These are phyloP conservation scores for Aspergillus neoniger DNA, from an alignment of 2,329 filamentous ascomycete species.

Conservation along the genomic window DNA sequence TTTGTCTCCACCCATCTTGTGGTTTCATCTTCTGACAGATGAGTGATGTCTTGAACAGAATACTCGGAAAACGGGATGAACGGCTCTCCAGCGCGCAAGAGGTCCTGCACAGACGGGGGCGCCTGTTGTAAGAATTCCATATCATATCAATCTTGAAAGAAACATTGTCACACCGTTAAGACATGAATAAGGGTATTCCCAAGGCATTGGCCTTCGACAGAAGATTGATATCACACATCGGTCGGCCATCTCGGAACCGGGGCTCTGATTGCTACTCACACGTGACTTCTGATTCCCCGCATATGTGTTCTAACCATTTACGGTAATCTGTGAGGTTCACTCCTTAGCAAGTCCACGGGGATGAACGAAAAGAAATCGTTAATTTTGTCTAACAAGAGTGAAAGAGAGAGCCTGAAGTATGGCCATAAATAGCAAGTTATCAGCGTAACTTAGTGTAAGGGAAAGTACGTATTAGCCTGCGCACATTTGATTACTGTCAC, in stretches of 20 bases:
- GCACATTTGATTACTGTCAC: neutral
- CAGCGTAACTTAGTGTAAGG: neutral
- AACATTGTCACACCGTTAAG: neutral
- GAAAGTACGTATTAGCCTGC: neutral
- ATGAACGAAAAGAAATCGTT: neutral
- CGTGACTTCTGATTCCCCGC: slow-evolving; percentile 7
- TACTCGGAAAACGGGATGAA: slow-evolving; percentile 27
- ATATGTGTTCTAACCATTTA: slow-evolving; percentile 14
- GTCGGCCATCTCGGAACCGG: slow-evolving; percentile 14
- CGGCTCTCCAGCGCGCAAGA: slow-evolving; percentile 17
- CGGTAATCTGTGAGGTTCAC: neutral
- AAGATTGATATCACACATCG: neutral
- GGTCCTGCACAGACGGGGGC: slow-evolving; percentile 11
- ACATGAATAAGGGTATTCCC: neutral
- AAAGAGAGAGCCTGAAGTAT: neutral
- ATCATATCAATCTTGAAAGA: neutral
- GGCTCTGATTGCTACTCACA: slow-evolving; percentile 1
- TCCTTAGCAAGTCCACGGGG: neutral
- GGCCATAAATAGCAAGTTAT: neutral
- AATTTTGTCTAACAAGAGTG: no score
- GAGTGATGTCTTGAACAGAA: slow-evolving; percentile 12
- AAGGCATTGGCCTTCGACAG: neutral
- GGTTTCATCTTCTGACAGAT: slow-evolving; percentile 6
- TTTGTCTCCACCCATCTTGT: slow-evolving; percentile 32
- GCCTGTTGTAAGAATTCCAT: slow-evolving; percentile 13